Conservation (phyloP, 2,329 filamentous ascomycete species). For the Arthrobotrys pseudoclavata region DNA sequence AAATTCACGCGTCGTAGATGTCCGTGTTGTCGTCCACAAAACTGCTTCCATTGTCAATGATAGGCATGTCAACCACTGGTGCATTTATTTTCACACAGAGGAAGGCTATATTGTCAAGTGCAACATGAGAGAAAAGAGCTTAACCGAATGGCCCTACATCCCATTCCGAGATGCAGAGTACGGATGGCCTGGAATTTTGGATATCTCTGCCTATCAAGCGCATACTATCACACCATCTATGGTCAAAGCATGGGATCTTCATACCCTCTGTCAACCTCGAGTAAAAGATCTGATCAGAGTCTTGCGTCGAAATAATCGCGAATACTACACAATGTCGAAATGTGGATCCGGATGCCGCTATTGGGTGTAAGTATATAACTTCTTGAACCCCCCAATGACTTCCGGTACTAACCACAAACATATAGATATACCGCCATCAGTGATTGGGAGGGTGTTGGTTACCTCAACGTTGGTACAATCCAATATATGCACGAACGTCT, state of each 20-base stretch:
- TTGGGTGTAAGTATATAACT: conserved; percentile 13
- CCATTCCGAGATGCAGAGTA: not conserved
- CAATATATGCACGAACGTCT: not conserved
- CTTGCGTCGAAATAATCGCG: not conserved
- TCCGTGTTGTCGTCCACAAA: conserved; percentile 14
- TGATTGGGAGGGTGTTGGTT: not conserved
- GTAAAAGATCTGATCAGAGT: conserved; percentile 15
- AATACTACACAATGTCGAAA: conserved; percentile 19
- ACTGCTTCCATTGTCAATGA: not conserved
- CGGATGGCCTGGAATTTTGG: conserved; percentile 1
- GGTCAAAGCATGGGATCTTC: conserved; percentile 1
- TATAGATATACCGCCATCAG: conserved; percentile 17
- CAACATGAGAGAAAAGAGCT: conserved; percentile 19
- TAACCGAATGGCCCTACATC: not conserved
- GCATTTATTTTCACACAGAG: not conserved
- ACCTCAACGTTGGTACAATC: not conserved
- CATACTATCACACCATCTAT: not conserved
- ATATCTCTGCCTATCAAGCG: not conserved
- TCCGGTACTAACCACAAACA: not conserved
- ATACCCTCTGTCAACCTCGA: not conserved
- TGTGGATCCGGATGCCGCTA: conserved; percentile 16
- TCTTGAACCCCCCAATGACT: no score
- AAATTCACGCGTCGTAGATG: not conserved
- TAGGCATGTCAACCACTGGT: conserved; percentile 18
- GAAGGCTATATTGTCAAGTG: not conserved